Evolutionary conservation across 106 monocot genomes (phyloP), one percentile per base, ranked within the genome.

Genomic region (Dioscorea zingiberensis): DNA sequence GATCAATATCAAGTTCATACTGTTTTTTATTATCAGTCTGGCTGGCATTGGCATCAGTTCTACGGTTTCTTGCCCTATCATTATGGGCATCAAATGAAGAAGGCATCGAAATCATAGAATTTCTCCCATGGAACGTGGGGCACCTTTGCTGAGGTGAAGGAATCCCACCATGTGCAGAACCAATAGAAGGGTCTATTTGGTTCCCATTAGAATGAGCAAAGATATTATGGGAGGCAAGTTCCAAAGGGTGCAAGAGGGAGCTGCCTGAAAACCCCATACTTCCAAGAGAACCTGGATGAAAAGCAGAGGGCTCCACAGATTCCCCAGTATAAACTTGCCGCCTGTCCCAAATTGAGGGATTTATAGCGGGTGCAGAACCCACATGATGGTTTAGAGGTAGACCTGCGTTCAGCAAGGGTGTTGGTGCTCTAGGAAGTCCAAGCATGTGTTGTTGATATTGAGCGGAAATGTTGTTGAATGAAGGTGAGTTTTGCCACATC

Each of bases 1-100:
- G 76, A 25, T 90, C 85, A 49, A 85, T 65, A 47, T 90, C 90
- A 69, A 90, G 82, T 54, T 90, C 90, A 68, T 61, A 90, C 29
- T 90, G 85, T 47, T 73, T 85, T 51, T 79, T 85, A 47, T 73
- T 89, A 27, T 85, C 86, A 59, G 59, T 25, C 57, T 79, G 79
- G 32, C 22, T 76, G 27, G 82, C 55, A 64, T 45, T 83, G 32
- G 56, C 54, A 27, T 85, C 85, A 75, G 62, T 77, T 83, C 77
- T 85, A 49, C 85, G 66, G 19, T 18, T 75, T 72, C 80, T 90
- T 19, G 69, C 68, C 13, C 85, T 70, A 28, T 90, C 90, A 72
- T 48, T 79, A 49, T 69, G 67, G 65, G 70, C 62, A 65, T 78
- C 77, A 83, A 55, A 85, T 27, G 69, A 70, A 58, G 61, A 17